Evolutionary conservation across 1,139 yeast genomes (phyloP).

Genomic region (Hyphopichia buzzinii): DNA sequence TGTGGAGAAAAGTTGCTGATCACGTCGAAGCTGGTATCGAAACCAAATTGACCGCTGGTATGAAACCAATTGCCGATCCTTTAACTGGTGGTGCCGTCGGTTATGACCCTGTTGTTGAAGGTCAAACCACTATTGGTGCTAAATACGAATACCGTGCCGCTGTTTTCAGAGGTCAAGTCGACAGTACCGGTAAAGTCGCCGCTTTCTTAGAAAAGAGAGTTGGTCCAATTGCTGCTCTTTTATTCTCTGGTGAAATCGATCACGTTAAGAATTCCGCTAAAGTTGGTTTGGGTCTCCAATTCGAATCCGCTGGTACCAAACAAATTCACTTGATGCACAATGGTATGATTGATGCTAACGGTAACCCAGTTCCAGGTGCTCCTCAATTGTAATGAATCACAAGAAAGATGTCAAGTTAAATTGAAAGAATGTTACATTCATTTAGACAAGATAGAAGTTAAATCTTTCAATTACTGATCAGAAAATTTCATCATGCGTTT

Average conservation of each 20-base stretch:
- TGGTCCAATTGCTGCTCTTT: conserved; percentile 83
- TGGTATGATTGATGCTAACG: conserved; percentile 75
- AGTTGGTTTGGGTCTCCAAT: conserved; percentile 91
- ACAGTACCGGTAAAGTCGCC: conserved; percentile 86
- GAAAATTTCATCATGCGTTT: no score
- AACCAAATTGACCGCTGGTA: conserved; percentile 77
- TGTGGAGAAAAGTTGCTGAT: conserved; percentile 91
- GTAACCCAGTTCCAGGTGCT: conserved; percentile 80
- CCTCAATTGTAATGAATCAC: conserved; percentile 35
- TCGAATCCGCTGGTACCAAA: conserved; percentile 92
- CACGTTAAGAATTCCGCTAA: conserved; percentile 81
- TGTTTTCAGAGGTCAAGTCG: conserved; percentile 92
- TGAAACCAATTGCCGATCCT: conserved; percentile 78
- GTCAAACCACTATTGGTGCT: conserved; percentile 92
- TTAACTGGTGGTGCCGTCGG: conserved; percentile 81
- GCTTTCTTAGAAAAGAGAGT: conserved; percentile 92
- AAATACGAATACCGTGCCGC: conserved; percentile 98
- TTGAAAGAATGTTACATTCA: background rate
- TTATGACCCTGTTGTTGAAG: conserved; percentile 80
- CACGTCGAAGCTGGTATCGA: conserved; percentile 97
- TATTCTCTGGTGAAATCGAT: conserved; percentile 90
- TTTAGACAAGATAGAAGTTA: no score
- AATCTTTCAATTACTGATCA: no score
- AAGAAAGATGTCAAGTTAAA: background rate
- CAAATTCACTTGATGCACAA: conserved; percentile 76